Base-by-base conservation (phyloP, 164 flowering plant species). In the Vitis cinerea region DNA sequence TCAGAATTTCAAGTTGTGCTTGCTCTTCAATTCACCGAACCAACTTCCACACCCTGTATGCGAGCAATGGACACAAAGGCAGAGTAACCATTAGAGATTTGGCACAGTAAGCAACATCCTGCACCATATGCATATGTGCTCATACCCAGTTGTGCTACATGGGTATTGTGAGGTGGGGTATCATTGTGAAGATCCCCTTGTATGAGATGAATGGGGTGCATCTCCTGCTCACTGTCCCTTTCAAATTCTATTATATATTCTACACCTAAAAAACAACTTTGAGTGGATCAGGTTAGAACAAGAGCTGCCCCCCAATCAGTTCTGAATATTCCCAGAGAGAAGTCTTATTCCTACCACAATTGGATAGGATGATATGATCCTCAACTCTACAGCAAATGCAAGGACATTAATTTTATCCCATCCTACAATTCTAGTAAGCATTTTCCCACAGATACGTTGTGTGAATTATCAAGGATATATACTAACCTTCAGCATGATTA, bases 401-500 rank as follows among this genome's bases (percentile, higher is more conserved):
- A 37, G 44, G 44, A 37, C 7, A 37, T 37, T 37, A 37, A 37
- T 37, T 37, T 37, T 37, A 6, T 53, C 56, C 16, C 15, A 12
- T 2, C 56, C 56, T 5, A 13, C 56, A 14, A 14, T 53, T 1
- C n/a, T 53, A 13, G 19, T 57, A 19, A 57, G 11, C 23, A 57
- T 57, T 10, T 16, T 16, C 14, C 44, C 10, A 31, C 14, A n/a
- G 15, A 14, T 11, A 1, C 27, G 10, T n/a, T 61, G 49, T 61
- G 8, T 30, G 8, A 30, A 3, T 61, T 10, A 5, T 61, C n/a
- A 49, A 9, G 9, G 19, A 11, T 17, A 8, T 3, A 47, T 15
- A 71, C 74, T 60, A 55, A 77, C 76, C 76, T 30, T 65, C 14
- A 55, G 48, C 44, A 61, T 30, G 37, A 58, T 8, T 17, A 8